phyloP scores from a whole-genome alignment of 1,139 yeast species.

The Yamadazyma conglobata region DNA sequence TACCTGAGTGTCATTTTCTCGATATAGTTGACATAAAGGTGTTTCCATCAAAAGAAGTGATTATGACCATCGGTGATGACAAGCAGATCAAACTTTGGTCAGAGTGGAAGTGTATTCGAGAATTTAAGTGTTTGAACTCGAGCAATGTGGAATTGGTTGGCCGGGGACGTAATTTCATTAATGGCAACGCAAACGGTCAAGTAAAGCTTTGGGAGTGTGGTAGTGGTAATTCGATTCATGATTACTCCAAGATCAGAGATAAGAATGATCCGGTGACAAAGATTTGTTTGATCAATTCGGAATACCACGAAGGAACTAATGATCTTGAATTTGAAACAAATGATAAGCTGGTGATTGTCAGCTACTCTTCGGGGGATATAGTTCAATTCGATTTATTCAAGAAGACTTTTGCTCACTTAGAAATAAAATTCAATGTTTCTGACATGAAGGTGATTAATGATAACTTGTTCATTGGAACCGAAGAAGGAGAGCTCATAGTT shows the following conservation, averaged over 20 bases:
- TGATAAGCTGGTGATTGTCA: conserved; percentile 31
- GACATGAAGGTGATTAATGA: conserved; percentile 15
- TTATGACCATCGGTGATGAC: conserved; percentile 55
- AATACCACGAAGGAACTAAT: conserved; percentile 4
- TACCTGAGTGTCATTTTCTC: conserved; percentile 42
- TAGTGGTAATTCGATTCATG: conserved; percentile 40
- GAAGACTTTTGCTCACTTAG: conserved; percentile 16
- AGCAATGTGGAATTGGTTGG: conserved; percentile 47
- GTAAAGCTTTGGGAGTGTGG: conserved; percentile 70
- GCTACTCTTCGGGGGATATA: conserved; percentile 46
- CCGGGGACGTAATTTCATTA: conserved; percentile 61
- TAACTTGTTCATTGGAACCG: conserved; percentile 22
- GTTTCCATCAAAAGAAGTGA: conserved; percentile 61
- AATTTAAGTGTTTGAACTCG: conserved; percentile 27
- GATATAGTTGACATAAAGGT: conserved; percentile 34
- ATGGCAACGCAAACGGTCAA: conserved; percentile 50
- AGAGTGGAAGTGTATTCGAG: conserved; percentile 47
- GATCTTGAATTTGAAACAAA: conserved; percentile 20
- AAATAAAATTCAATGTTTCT: conserved; percentile 11
- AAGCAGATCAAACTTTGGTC: conserved; percentile 58
- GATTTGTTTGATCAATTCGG: conserved; percentile 10
- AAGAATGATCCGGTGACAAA: conserved; percentile 29
- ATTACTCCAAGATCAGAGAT: conserved; percentile 31
- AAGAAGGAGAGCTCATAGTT: conserved; percentile 18
- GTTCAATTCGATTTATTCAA: conserved; percentile 20